Base-by-base conservation (phyloP, 306 rosid genomes). In the Spatholobus suberectus region DNA sequence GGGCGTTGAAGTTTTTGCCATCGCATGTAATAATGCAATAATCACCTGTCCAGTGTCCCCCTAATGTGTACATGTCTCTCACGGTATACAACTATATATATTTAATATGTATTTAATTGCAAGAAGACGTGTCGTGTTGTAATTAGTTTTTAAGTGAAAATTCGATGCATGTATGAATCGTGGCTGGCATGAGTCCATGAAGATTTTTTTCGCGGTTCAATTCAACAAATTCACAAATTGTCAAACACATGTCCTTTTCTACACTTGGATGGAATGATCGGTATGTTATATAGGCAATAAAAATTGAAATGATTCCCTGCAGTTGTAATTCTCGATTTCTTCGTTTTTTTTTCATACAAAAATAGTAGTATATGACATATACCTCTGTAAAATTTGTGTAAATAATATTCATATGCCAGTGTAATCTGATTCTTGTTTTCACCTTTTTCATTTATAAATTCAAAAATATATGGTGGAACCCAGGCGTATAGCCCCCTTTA, bases 91-190 rank as follows among this genome's bases (percentile, higher is more conserved):
- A n/a, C n/a, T 61, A 8, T 58, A 11, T 61, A 8, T 61, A 27
- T 32, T 65, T 34, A 34, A 35, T 65, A 35, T 6, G 47, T 13
- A 23, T 8, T 18, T 68, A 68, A 12, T 20, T 68, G 18, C n/a
- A 40, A 67, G 5, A 68, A 40, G n/a, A 68, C 52, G 73, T 68
- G 73, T 40, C 73, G 34, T 38, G 73, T 68, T 68, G 34, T 21
- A 68, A 68, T 68, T 40, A 38, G 47, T 12, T 21, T 65, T 2
- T 21, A 40, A 2, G 52, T 20, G 52, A 67, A 40, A n/a, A n/a
- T 37, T 11, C n/a, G 15, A 20, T 10, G 8, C 72, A 35, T 66
- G 49, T 37, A 18, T 38, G 72, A 66, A 66, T 18, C 49, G 49
- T 66, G 72, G 47, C 49, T 35, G 18, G 49, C 73, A 37, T 67